A percentile compares a stretch with the other conserved stretches of the same genome.
phyloP scores from a whole-genome alignment of 257 asterid species.

The Schizonepeta tenuifolia region DNA sequence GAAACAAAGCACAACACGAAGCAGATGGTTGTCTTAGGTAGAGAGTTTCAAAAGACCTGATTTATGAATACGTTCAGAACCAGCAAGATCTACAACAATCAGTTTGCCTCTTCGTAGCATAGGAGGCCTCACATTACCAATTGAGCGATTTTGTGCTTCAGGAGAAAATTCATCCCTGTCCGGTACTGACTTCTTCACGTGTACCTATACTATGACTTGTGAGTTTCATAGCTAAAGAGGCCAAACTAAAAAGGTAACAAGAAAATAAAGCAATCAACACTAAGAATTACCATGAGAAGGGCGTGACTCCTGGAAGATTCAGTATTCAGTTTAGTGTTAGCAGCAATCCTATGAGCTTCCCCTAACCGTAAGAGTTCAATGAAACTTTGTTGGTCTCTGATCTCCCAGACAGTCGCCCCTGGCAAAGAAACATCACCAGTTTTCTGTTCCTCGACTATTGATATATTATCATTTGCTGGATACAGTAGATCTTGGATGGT shows the following conservation, averaged over 20 bases:
- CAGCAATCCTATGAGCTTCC: conserved; percentile 97
- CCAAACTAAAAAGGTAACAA: background rate
- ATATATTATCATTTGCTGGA: conserved; percentile 91
- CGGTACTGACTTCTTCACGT: conserved; percentile 75
- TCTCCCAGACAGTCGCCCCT: conserved; percentile 90
- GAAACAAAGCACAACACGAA: background rate
- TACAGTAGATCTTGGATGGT: conserved; percentile 89
- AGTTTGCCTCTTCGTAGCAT: conserved; percentile 89
- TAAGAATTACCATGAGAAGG: conserved; percentile 80
- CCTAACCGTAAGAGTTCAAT: conserved; percentile 88
- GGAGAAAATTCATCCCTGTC: conserved; percentile 65
- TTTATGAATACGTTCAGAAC: conserved; percentile 95
- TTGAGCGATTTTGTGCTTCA: conserved; percentile 61
- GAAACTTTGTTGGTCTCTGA: conserved; percentile 88
- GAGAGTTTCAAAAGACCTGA: conserved; percentile 63
- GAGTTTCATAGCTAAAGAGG: conserved; percentile 32
- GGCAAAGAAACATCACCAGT: conserved; percentile 97
- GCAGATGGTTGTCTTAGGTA: conserved; percentile 17
- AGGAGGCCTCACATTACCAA: conserved; percentile 73
- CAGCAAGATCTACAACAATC: conserved; percentile 98
- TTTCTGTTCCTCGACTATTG: conserved; percentile 95
- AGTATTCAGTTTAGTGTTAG: conserved; percentile 94
- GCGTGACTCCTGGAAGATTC: conserved; percentile 99
- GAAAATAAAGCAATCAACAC: conserved; percentile 8
- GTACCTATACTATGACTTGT: conserved; percentile 62